Conservation (phyloP, 169 alveolate species). For the Plasmodium falciparum region DNA sequence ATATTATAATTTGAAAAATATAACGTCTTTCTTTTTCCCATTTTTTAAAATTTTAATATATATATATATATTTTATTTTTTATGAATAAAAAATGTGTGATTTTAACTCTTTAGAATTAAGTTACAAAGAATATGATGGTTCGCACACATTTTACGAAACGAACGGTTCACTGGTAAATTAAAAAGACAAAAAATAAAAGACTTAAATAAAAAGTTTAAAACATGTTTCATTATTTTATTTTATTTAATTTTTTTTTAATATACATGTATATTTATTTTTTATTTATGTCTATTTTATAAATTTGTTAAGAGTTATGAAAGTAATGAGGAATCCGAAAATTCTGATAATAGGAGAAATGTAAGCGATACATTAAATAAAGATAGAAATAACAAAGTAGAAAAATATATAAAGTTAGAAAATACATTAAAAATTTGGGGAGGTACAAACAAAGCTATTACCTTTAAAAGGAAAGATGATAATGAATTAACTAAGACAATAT, state of each 20-base stretch:
- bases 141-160: slow-evolving; percentile 22
- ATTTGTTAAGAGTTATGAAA: slow-evolving; percentile 30
- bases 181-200: slow-evolving; percentile 7
- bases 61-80: too few species aligned
- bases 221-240: too few species aligned
- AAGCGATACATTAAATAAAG: slow-evolving; percentile 42
- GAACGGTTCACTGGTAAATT: slow-evolving; percentile 58
- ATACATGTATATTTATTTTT: background rate
- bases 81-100: slow-evolving; percentile 13
- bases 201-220: background rate
- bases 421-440: slow-evolving; percentile 67
- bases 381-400: slow-evolving; percentile 28
- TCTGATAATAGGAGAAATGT: slow-evolving; percentile 51
- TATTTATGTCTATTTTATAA: slow-evolving; percentile 1
- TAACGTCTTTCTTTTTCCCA: too few species aligned
- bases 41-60: too few species aligned
- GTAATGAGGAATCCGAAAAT: slow-evolving; percentile 45
- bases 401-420: slow-evolving; percentile 49
- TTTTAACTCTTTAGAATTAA: slow-evolving; percentile 38
- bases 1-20: too few species aligned
- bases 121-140: slow-evolving; percentile 59
- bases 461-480: slow-evolving; percentile 34
- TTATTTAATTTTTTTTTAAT: too few species aligned
- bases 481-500: slow-evolving; percentile 52
- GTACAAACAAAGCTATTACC: slow-evolving; percentile 55